Conservation (phyloP, 2,329 filamentous ascomycete species). For the Grosmannia huntii region DNA sequence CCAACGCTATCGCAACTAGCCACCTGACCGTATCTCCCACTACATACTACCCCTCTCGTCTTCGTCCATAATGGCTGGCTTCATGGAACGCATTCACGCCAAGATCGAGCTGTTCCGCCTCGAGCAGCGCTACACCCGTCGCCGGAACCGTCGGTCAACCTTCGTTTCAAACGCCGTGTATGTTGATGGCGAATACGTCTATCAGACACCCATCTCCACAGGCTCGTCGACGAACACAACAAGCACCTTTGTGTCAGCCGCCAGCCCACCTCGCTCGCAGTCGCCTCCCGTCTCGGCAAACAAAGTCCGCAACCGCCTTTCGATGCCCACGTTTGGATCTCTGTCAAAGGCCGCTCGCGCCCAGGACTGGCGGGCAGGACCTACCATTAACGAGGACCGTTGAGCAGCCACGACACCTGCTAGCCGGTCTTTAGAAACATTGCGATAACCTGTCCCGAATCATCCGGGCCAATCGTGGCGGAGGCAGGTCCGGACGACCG, state of each 20-base stretch:
- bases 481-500: not conserved
- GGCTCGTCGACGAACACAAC: conserved; percentile 39
- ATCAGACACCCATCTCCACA: conserved; percentile 49
- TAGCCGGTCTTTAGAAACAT: not conserved
- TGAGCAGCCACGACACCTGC: not conserved
- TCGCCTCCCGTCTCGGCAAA: conserved; percentile 16
- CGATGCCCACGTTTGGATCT: conserved; percentile 42
- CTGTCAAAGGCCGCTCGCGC: conserved; percentile 20
- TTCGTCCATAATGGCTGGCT: conserved; percentile 21
- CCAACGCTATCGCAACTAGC: not conserved
- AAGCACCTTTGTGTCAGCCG: conserved; percentile 27
- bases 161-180: conserved; percentile 85
- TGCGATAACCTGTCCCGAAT: not conserved
- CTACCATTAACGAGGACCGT: conserved; percentile 7
- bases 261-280: conserved; percentile 18
- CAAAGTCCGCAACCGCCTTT: conserved; percentile 36
- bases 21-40: not conserved
- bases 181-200: conserved; percentile 91
- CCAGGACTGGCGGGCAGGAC: conserved; percentile 26
- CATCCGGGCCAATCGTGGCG: not conserved
- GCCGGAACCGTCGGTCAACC: conserved; percentile 73
- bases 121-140: conserved; percentile 87
- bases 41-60: too few relatives aligned
- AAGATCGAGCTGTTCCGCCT: conserved; percentile 86
- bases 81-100: conserved; percentile 48